Evolutionary conservation across 139 green algal species (phyloP).

Genomic region (Ostreobium quekettii): DNA sequence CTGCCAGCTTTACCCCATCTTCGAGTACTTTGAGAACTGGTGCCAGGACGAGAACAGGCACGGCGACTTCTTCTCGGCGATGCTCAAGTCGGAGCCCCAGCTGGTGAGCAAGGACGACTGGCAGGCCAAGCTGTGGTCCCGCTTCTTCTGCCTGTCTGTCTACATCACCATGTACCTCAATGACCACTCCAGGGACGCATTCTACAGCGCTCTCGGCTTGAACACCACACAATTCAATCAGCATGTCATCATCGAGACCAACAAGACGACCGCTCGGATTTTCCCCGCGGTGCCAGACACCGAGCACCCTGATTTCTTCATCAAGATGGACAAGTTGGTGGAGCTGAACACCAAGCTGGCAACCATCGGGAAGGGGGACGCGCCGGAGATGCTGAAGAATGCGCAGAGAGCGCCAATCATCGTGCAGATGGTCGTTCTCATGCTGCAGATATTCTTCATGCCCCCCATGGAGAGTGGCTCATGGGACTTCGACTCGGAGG

Average conservation of each 20-base stretch:
- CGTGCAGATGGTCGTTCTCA: slow-evolving; percentile 62
- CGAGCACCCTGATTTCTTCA: slow-evolving; percentile 81
- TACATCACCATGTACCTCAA: slow-evolving; percentile 99
- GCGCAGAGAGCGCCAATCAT: slow-evolving; percentile 65
- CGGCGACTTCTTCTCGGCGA: slow-evolving; percentile 90
- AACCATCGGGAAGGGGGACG: slow-evolving; percentile 58
- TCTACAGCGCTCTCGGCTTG: slow-evolving; percentile 91
- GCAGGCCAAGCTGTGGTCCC: slow-evolving; percentile 78
- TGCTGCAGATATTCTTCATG: slow-evolving; percentile 81
- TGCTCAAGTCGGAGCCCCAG: slow-evolving; percentile 83
- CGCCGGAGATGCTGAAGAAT: slow-evolving; percentile 60
- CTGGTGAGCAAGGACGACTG: slow-evolving; percentile 72
- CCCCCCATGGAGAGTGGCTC: slow-evolving; percentile 64
- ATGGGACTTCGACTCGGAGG: slow-evolving; percentile 48
- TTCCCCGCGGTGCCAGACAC: slow-evolving; percentile 88
- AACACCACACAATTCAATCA: slow-evolving; percentile 95
- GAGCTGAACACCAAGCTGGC: slow-evolving; percentile 71
- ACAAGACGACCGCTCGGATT: slow-evolving; percentile 90
- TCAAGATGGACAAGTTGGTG: slow-evolving; percentile 70
- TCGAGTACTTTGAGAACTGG: slow-evolving; percentile 99
- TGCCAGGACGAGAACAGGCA: slow-evolving; percentile 93
- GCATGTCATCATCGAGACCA: slow-evolving; percentile 98
- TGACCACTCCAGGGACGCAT: slow-evolving; percentile 82
- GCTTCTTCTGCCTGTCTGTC: slow-evolving; percentile 98
- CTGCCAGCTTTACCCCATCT: slow-evolving; percentile 97